These are phyloP conservation scores for Starmera amethionina DNA, from an alignment of 805 yeast genomes.

Conservation along the genomic window DNA sequence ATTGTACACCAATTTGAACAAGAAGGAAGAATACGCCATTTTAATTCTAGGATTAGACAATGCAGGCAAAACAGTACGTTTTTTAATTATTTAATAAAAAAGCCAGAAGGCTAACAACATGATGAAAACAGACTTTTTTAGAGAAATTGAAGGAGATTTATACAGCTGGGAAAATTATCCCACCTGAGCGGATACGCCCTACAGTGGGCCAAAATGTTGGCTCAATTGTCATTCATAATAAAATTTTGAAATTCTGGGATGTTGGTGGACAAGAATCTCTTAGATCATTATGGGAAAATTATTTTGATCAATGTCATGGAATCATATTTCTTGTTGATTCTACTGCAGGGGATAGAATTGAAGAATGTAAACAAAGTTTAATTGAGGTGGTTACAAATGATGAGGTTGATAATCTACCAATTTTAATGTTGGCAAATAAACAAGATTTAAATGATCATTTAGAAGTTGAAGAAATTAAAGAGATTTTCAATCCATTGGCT, in stretches of 20 bases:
- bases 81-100: too few species aligned
- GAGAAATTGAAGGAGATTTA: conserved; percentile 55
- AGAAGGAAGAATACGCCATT: conserved; percentile 61
- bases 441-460: conserved; percentile 69
- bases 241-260: conserved; percentile 79
- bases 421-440: conserved; percentile 90
- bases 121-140: conserved; percentile 42
- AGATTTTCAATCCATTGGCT: conserved; percentile 75
- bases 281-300: conserved; percentile 79
- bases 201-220: conserved; percentile 86
- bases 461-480: conserved; percentile 72
- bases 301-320: conserved; percentile 81
- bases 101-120: too few species aligned
- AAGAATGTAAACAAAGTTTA: conserved; percentile 70
- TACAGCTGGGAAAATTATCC: conserved; percentile 33
- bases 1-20: conserved; percentile 46
- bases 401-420: conserved; percentile 68
- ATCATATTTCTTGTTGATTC: conserved; percentile 90
- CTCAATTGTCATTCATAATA: conserved; percentile 27
- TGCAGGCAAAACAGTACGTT: conserved; percentile 76
- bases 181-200: conserved; percentile 65
- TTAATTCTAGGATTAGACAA: conserved; percentile 86
- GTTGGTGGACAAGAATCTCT: conserved; percentile 91
- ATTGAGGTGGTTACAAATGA: conserved; percentile 46
- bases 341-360: conserved; percentile 70